Percentiles rank a stretch among this genome's conserved stretches.
phyloP scores from a whole-genome alignment of 441 rosid species.

The Eutrema salsugineum region DNA sequence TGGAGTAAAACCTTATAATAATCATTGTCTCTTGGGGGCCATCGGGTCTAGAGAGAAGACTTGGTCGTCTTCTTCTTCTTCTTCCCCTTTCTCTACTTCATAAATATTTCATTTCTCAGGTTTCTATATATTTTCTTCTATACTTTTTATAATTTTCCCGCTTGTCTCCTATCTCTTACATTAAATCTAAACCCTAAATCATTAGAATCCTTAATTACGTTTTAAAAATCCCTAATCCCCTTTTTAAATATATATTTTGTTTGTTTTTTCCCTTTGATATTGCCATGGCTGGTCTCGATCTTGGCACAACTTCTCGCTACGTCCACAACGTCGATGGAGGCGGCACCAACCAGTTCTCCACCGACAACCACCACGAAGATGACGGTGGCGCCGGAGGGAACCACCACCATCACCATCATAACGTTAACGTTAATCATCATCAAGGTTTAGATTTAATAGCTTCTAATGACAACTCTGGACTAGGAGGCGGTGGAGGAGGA shows the following conservation, averaged over 20 bases:
- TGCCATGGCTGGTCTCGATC: conserved; percentile 82
- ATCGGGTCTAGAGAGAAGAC: conserved; percentile 40
- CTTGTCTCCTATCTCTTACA: conserved; percentile 27
- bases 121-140: conserved; percentile 31
- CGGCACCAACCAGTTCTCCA: conserved; percentile 13
- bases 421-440: conserved; percentile 29
- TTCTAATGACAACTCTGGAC: conserved; percentile 21
- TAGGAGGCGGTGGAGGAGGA: conserved; percentile 25
- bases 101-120: conserved; percentile 26
- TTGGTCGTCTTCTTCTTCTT: conserved; percentile 37
- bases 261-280: conserved; percentile 41
- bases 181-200: conserved; percentile 37
- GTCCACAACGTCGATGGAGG: conserved; percentile 36
- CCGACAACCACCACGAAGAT: conserved; percentile 45
- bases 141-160: conserved; percentile 28
- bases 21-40: conserved; percentile 22
- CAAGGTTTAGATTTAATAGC: conserved; percentile 48
- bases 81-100: conserved; percentile 31
- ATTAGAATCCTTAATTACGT: conserved; percentile 39
- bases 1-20: background rate
- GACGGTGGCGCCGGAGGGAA: conserved; percentile 30
- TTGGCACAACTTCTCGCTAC: conserved; percentile 78
- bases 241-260: conserved; percentile 15
- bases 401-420: conserved; percentile 27
- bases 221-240: conserved; percentile 1